Evolutionary conservation across 768 basidiomycete species (phyloP).

Genomic region (Podaxis sp.): DNA sequence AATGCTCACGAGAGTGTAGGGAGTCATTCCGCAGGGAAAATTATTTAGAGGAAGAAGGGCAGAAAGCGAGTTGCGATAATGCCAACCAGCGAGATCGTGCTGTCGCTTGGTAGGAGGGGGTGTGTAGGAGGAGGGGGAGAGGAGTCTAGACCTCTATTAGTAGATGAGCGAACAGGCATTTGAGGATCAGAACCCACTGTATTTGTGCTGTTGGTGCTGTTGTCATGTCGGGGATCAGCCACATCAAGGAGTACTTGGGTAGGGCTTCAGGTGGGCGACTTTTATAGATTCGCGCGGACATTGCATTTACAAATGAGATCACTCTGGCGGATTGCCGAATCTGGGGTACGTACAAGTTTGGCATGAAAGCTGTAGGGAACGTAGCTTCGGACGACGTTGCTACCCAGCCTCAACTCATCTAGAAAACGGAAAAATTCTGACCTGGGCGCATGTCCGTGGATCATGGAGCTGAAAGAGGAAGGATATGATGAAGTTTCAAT

Average conservation of each 20-base stretch:
- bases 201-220: conserved; percentile 19
- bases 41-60: conserved; percentile 4
- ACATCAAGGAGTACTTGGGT: conserved; percentile 18
- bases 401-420: conserved; percentile 15
- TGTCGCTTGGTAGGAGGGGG: background rate
- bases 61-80: conserved; percentile 2
- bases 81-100: conserved; percentile 3
- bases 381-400: conserved; percentile 17
- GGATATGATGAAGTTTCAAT: conserved; percentile 7
- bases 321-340: conserved; percentile 8
- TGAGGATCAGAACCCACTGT: conserved; percentile 7
- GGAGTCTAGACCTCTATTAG: conserved; percentile 10
- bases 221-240: conserved; percentile 20
- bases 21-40: conserved; percentile 6
- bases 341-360: conserved; percentile 8
- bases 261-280: conserved; percentile 12
- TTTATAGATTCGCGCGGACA: conserved; percentile 13
- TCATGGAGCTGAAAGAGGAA: conserved; percentile 11
- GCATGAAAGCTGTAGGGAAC: conserved; percentile 20
- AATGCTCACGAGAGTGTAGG: conserved; percentile 5
- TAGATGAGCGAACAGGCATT: background rate
- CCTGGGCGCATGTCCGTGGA: conserved; percentile 10
- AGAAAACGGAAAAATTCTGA: conserved; percentile 9
- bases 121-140: background rate
- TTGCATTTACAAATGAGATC: conserved; percentile 14